Conservation (phyloP, 768 basidiomycete species). For the Hygrophoropsis aurantiaca region DNA sequence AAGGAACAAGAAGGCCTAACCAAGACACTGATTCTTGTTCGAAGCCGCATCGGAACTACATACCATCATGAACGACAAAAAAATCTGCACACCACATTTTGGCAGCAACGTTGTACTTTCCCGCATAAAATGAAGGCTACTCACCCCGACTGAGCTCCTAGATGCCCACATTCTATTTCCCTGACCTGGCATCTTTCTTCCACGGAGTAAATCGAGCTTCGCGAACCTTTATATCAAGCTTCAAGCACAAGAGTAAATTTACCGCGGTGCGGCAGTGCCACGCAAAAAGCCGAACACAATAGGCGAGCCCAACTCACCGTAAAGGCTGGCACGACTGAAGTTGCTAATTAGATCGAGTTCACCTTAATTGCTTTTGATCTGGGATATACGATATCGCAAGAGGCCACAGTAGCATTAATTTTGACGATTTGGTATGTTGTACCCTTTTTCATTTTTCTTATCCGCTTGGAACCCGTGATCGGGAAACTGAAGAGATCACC, state of each 20-base stretch:
- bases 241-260: constrained; percentile 1
- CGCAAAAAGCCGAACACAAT: constrained; percentile 2
- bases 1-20: no score
- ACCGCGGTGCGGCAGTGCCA: constrained; percentile 2
- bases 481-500: constrained; percentile 12
- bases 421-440: background rate
- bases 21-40: no score
- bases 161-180: no score
- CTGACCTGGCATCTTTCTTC: no score
- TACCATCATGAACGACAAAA: no score
- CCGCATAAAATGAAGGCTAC: no score
- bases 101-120: no score
- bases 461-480: constrained; percentile 10
- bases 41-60: no score
- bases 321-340: background rate
- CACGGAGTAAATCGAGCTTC: background rate
- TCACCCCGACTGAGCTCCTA: no score
- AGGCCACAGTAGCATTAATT: background rate
- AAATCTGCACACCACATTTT: no score
- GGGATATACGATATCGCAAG: background rate
- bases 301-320: background rate
- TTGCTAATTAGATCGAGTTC: constrained; percentile 8
- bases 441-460: constrained; percentile 1
- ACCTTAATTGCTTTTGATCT: background rate
- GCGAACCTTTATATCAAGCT: constrained; percentile 3